Percentiles rank a stretch among this genome's conserved stretches.
These are phyloP conservation scores for Mycena sp. DNA, from an alignment of 1,284 basidiomycete genomes.

Conservation along the genomic window DNA sequence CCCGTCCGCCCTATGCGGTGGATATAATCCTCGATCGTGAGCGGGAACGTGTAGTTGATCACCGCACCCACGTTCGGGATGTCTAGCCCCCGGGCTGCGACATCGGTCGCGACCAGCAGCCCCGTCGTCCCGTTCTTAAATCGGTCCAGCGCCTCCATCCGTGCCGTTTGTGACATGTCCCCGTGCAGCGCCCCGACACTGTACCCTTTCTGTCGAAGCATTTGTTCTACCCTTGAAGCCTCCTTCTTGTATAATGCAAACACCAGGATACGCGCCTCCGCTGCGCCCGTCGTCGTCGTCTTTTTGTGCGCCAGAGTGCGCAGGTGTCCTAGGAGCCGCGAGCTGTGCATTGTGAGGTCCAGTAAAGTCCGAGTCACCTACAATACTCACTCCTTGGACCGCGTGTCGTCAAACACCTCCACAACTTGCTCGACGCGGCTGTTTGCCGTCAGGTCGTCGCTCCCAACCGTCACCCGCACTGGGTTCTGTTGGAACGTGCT, in stretches of 20 bases:
- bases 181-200: conserved; percentile 92
- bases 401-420: conserved; percentile 90
- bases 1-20: conserved; percentile 97
- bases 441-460: conserved; percentile 95
- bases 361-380: not conserved
- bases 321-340: conserved; percentile 74
- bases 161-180: conserved; percentile 89
- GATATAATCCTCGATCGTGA: conserved; percentile 96
- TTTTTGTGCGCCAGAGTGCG: conserved; percentile 73
- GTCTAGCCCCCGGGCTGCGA: conserved; percentile 96
- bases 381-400: conserved; percentile 84
- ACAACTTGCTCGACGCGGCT: conserved; percentile 87
- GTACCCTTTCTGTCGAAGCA: conserved; percentile 83
- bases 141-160: conserved; percentile 87
- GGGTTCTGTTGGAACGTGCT: conserved; percentile 89
- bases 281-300: conserved; percentile 52
- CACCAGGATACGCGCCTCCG: conserved; percentile 83
- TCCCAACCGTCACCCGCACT: conserved; percentile 93
- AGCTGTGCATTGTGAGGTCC: conserved; percentile 51
- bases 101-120: conserved; percentile 96
- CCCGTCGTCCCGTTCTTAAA: conserved; percentile 91
- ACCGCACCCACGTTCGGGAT: conserved; percentile 96
- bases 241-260: conserved; percentile 99
- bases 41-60: conserved; percentile 96
- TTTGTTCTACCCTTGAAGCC: conserved; percentile 88